These are phyloP conservation scores for Blechomonas ayalai DNA, from an alignment of 208 protist genomes.

Conservation along the genomic window DNA sequence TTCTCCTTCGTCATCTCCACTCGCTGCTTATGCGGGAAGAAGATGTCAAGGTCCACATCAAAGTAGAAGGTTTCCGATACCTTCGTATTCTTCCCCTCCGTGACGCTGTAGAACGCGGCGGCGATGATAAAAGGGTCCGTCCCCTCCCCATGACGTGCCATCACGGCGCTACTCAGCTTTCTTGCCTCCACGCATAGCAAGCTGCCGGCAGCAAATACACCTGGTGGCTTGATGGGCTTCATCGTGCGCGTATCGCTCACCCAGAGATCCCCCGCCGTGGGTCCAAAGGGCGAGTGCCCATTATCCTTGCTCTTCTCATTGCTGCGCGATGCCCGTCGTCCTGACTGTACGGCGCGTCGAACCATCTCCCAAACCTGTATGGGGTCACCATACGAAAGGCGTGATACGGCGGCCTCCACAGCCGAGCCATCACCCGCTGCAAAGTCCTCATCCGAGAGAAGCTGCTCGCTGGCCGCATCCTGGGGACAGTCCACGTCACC, in stretches of 20 bases:
- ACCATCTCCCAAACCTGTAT: constrained; percentile 72
- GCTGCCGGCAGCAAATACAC: constrained; percentile 60
- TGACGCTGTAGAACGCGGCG: constrained; percentile 51
- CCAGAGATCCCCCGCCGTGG: constrained; percentile 49
- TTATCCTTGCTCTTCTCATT: background rate
- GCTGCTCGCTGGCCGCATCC: constrained; percentile 45
- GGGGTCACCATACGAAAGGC: constrained; percentile 76
- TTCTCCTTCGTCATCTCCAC: constrained; percentile 45
- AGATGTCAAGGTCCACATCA: constrained; percentile 64
- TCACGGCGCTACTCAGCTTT: constrained; percentile 52
- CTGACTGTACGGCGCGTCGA: constrained; percentile 10
- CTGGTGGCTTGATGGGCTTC: constrained; percentile 66
- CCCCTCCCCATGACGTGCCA: constrained; percentile 54
- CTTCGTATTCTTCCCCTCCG: constrained; percentile 31
- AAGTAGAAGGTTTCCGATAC: constrained; percentile 89
- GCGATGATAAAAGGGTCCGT: constrained; percentile 71
- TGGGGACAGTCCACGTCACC: constrained; percentile 67
- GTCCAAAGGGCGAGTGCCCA: constrained; percentile 3
- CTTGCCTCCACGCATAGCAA: constrained; percentile 43
- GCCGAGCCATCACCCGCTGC: constrained; percentile 18
- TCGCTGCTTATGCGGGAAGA: constrained; percentile 76
- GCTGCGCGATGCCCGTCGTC: background rate
- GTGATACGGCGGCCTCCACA: constrained; percentile 34
- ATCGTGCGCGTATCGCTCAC: constrained; percentile 53
- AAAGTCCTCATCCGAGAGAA: constrained; percentile 41